Evolutionary conservation across 176 grass and related monocot genomes (phyloP).

Genomic region (Triticum aestivum): IWGSC_CS_RefSeq_v2.1 NC_057797.1:442773034-442773533

Average conservation of each 20-base stretch:
- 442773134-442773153: neutral
- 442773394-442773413: no score
- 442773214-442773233: neutral
- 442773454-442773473: no score
- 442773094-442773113: neutral
- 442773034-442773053: neutral
- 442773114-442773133: neutral
- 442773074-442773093: neutral
- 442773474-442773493: no score
- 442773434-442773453: no score
- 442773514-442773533: no score
- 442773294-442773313: neutral
- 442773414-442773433: no score
- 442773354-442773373: neutral
- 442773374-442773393: neutral
- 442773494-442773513: no score
- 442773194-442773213: slow-evolving; percentile 1
- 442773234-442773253: neutral
- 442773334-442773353: neutral
- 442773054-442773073: neutral
- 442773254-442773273: neutral
- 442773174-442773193: neutral
- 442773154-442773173: neutral
- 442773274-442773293: neutral
- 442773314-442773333: neutral